phyloP scores from a whole-genome alignment of 352 stramenopile species.

The Globisporangium nagaii region DNA sequence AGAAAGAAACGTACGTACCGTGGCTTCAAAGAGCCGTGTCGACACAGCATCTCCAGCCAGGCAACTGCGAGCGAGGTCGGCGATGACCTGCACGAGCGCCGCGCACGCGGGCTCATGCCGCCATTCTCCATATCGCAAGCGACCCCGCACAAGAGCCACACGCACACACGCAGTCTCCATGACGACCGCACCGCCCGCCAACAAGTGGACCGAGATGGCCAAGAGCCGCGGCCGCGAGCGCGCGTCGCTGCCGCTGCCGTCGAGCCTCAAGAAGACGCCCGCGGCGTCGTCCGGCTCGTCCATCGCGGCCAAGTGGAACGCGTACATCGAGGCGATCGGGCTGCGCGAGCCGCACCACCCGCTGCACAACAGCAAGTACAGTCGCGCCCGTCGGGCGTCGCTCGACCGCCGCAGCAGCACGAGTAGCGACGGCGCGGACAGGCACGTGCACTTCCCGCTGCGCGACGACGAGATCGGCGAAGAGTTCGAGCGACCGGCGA shows the following conservation, averaged over 20 bases:
- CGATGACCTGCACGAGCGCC: too few species aligned
- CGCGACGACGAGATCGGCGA: slow-evolving; percentile 23
- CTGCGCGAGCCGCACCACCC: slow-evolving; percentile 25
- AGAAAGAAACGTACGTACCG: slow-evolving; percentile 3
- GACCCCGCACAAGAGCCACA: not conserved
- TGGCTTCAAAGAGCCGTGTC: not conserved
- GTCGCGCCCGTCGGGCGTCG: too few species aligned
- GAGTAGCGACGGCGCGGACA: slow-evolving; percentile 10
- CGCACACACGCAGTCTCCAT: too few species aligned
- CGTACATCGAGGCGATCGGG: slow-evolving; percentile 46
- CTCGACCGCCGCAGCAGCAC: not conserved
- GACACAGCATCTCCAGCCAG: slow-evolving; percentile 1
- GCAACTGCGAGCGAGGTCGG: too few species aligned
- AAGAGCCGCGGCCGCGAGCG: slow-evolving; percentile 1
- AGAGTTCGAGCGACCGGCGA: slow-evolving; percentile 31
- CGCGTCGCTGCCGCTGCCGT: slow-evolving; percentile 21
- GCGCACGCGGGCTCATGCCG: too few species aligned
- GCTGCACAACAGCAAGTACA: not conserved
- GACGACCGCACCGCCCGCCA: not conserved
- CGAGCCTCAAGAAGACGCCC: slow-evolving; percentile 55
- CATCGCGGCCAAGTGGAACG: slow-evolving; percentile 43
- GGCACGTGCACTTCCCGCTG: slow-evolving; percentile 44
- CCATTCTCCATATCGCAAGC: slow-evolving; percentile 3
- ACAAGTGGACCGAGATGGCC: not conserved
- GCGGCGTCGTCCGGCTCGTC: slow-evolving; percentile 13